These are phyloP conservation scores for Diversispora epigaea DNA, from an alignment of 192 early-diverging fungal species.

Conservation along the genomic window DNA sequence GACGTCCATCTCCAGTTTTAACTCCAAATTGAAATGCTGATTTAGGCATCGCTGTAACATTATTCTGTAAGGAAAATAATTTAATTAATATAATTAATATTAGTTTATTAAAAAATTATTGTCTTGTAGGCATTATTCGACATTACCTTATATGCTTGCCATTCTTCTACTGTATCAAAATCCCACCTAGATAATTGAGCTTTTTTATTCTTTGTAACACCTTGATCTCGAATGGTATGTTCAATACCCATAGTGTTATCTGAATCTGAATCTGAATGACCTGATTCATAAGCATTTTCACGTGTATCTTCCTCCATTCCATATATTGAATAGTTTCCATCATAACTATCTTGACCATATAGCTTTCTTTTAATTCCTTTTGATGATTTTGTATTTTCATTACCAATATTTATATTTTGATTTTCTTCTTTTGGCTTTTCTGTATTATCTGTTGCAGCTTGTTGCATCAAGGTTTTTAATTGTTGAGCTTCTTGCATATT, in stretches of 20 bases:
- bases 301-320: slow-evolving; percentile 46
- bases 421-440: slow-evolving; percentile 15
- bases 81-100: not conserved
- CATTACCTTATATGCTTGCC: slow-evolving; percentile 61
- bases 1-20: slow-evolving; percentile 65
- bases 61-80: slow-evolving; percentile 36
- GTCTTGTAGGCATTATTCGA: not conserved
- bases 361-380: slow-evolving; percentile 28
- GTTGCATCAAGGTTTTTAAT: slow-evolving; percentile 20
- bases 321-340: slow-evolving; percentile 50
- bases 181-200: slow-evolving; percentile 70
- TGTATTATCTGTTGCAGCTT: slow-evolving; percentile 14
- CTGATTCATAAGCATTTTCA: slow-evolving; percentile 52
- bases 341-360: slow-evolving; percentile 17
- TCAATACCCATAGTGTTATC: slow-evolving; percentile 33
- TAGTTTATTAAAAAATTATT: not conserved
- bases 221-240: slow-evolving; percentile 52
- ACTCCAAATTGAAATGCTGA: slow-evolving; percentile 77
- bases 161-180: slow-evolving; percentile 80
- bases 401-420: not conserved
- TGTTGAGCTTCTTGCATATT: not conserved
- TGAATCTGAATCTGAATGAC: slow-evolving; percentile 43
- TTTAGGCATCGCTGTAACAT: slow-evolving; percentile 70
- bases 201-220: slow-evolving; percentile 68
- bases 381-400: slow-evolving; percentile 1